Evolutionary conservation across 2,329 filamentous ascomycete species (phyloP).

Genomic region (Aureobasidium sp.): DNA sequence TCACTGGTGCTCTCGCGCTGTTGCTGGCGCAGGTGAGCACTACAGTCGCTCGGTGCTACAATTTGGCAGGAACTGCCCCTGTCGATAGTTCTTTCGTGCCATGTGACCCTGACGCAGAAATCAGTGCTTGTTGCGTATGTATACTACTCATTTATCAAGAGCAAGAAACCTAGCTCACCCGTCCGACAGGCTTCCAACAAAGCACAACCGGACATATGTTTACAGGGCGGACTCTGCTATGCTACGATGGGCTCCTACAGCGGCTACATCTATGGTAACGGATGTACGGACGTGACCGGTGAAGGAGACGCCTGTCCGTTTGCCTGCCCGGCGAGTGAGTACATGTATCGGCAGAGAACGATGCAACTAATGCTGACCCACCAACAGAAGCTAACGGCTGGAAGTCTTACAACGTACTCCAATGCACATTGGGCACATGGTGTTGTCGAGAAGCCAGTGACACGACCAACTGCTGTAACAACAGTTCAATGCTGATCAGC

Average conservation of each 20-base stretch:
- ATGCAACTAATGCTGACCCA: neutral
- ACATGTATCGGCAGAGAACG: neutral
- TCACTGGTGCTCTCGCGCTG: neutral
- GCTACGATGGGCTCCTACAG: neutral
- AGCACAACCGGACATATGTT: conserved; percentile 1
- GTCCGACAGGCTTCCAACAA: neutral
- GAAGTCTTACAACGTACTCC: conserved; percentile 6
- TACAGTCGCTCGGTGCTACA: neutral
- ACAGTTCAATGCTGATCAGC: neutral
- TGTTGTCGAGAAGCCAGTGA: neutral
- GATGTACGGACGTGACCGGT: conserved; percentile 2
- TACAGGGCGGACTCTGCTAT: conserved; percentile 8
- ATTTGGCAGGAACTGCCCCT: neutral
- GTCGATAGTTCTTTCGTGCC: neutral
- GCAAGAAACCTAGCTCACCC: neutral
- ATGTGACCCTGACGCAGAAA: neutral
- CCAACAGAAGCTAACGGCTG: neutral
- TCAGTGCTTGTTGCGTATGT: conserved; percentile 13
- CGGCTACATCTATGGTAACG: conserved; percentile 10
- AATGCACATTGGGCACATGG: neutral
- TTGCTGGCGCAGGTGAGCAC: neutral
- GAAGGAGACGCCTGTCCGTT: neutral
- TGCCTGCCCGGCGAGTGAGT: conserved; percentile 2
- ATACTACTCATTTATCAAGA: neutral
- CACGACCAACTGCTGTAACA: neutral